Conservation (phyloP, 2,329 filamentous ascomycete genomes). For the Neoascochyta sp. region DNA sequence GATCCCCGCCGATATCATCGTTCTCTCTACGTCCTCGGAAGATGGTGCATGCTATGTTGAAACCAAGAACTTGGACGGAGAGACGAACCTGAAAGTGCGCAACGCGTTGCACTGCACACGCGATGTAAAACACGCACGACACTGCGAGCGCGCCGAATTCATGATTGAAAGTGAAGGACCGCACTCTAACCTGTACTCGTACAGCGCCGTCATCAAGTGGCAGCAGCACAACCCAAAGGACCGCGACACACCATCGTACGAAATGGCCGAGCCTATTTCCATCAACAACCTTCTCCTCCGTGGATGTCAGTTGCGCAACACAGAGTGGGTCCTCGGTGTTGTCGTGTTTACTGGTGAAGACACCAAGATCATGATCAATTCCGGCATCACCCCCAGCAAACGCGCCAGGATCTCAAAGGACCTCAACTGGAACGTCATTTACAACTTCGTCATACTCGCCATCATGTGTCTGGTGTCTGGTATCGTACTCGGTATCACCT, state of each 20-base stretch:
- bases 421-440: constrained; percentile 95
- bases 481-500: constrained; percentile 79
- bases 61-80: constrained; percentile 96
- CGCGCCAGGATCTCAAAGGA: constrained; percentile 86
- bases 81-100: constrained; percentile 95
- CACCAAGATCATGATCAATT: constrained; percentile 99
- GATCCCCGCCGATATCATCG: constrained; percentile 87
- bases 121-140: constrained; percentile 77
- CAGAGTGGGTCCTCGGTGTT: constrained; percentile 89
- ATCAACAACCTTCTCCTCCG: constrained; percentile 95
- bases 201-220: constrained; percentile 88
- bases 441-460: constrained; percentile 89
- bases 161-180: constrained; percentile 84
- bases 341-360: constrained; percentile 94
- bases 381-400: constrained; percentile 91
- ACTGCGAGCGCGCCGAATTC: constrained; percentile 89
- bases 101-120: constrained; percentile 84
- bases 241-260: constrained; percentile 58
- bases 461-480: constrained; percentile 83
- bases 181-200: constrained; percentile 92
- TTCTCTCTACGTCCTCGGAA: constrained; percentile 86
- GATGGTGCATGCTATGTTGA: constrained; percentile 97
- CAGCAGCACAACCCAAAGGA: constrained; percentile 65
- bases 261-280: constrained; percentile 87
- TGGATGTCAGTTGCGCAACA: constrained; percentile 91